phyloP scores from a whole-genome alignment of 345 rosid genomes.

The Eucalyptus fibrosa region DNA sequence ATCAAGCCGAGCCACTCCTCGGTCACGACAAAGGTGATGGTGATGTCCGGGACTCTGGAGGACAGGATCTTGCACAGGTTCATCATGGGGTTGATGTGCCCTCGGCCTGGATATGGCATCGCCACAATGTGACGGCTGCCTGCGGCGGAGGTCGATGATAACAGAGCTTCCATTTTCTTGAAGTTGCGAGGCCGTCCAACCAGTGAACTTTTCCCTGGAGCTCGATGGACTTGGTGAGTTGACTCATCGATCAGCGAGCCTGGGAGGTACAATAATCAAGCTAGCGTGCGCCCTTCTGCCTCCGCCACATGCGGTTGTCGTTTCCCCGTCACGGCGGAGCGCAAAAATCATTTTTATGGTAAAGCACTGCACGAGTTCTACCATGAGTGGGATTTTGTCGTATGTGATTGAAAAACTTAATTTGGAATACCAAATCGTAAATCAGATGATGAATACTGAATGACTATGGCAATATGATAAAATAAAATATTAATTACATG shows the following conservation, averaged over 20 bases:
- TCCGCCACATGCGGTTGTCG: neutral
- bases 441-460: neutral
- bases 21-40: slow-evolving; percentile 12
- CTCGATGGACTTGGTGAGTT: neutral
- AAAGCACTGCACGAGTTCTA: neutral
- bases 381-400: neutral
- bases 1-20: slow-evolving; percentile 17
- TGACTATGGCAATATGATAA: neutral
- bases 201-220: neutral
- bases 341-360: neutral
- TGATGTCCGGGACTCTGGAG: neutral
- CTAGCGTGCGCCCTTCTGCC: neutral
- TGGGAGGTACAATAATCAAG: neutral
- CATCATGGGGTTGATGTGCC: slow-evolving; percentile 26
- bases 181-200: neutral
- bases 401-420: neutral
- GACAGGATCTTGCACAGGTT: slow-evolving; percentile 12
- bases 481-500: too few species aligned
- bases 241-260: neutral
- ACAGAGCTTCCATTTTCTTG: neutral
- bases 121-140: slow-evolving; percentile 1
- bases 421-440: neutral
- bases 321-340: neutral
- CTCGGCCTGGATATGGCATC: slow-evolving; percentile 18
- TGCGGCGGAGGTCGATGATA: neutral